These are phyloP conservation scores for Lepidium campestre DNA, from an alignment of 441 rosid genomes.

Conservation along the genomic window DNA sequence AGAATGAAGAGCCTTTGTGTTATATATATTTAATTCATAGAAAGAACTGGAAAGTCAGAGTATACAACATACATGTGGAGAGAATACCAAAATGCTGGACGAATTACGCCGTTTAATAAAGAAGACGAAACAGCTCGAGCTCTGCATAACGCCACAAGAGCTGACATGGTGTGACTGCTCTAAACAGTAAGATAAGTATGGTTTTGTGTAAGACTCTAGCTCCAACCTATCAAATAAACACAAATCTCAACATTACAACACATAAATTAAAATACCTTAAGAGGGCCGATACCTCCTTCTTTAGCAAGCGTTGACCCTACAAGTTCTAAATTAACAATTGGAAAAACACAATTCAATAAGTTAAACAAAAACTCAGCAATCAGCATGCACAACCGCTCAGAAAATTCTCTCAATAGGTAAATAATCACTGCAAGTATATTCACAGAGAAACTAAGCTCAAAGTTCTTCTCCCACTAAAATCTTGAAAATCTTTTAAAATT, in stretches of 20 bases:
- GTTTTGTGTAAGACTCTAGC: too few relatives aligned
- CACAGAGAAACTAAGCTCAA: not conserved
- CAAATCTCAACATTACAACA: too few relatives aligned
- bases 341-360: too few relatives aligned
- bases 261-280: conserved; percentile 49
- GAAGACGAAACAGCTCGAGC: conserved; percentile 23
- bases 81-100: conserved; percentile 25
- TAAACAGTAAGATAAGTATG: not conserved
- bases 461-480: not conserved
- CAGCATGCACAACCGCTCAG: not conserved
- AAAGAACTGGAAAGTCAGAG: not conserved
- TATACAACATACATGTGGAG: conserved; percentile 17
- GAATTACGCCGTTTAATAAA: conserved; percentile 10
- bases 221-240: too few relatives aligned
- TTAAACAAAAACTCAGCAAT: not conserved
- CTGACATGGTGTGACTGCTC: conserved; percentile 12
- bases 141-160: conserved; percentile 29
- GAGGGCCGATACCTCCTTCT: conserved; percentile 63
- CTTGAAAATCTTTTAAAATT: too few relatives aligned
- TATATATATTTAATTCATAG: too few relatives aligned
- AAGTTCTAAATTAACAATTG: conserved; percentile 40
- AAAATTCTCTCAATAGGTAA: not conserved
- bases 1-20: not conserved
- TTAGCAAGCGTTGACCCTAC: conserved; percentile 77
- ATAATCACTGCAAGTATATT: not conserved